Evolutionary conservation across 108 stramenopile genomes (phyloP), one percentile per base, ranked within the genome.

Genomic region (Bacterosira constricta): DNA sequence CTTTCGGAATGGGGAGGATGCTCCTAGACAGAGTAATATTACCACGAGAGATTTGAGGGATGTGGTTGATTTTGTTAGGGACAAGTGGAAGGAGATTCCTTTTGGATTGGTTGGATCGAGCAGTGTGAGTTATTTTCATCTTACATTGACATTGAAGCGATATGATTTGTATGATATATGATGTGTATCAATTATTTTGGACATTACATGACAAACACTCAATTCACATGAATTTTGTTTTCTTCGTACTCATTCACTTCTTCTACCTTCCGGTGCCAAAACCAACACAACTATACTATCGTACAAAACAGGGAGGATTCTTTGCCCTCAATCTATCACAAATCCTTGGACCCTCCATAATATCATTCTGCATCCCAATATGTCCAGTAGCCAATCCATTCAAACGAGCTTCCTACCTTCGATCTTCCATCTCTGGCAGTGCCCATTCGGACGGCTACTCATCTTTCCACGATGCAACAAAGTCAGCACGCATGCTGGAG

Each of bases 331-430:
- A 47, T 2, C 31, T 79, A 3, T 66, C 34, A 9, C 63, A 66
- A 64, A 31, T 39, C 20, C 53, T 62, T 47, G 35, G 44, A 13
- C 25, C 1, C 21, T 34, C 27, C 49, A 38, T 13, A 12, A 70
- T 77, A 30, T 44, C 63, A 55, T 79, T 79, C 49, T 79, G 78
- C 49, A 79, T 79, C 32, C 71, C 71, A 29, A 49, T 79, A 4
- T 73, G 71, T 42, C 78, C 78, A 0, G 78, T 73, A 13, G 53
- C 78, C 55, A 35, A 79, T 34, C 71, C 78, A 29, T 66, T 39
- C 59, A 49, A 65, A 58, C 71, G 72, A 50, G 71, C 78, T 27
- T 39, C 64, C 53, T 79, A 79, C 36, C 71, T 79, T 21, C 70
- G 57, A 10, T 65, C 71, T 18, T 79, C 55, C 29, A 79, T 79